A percentile compares a stretch with the other conserved stretches of the same genome.
These are phyloP conservation scores for Pistacia integerrima DNA, from an alignment of 345 rosid species.

Conservation along the genomic window DNA sequence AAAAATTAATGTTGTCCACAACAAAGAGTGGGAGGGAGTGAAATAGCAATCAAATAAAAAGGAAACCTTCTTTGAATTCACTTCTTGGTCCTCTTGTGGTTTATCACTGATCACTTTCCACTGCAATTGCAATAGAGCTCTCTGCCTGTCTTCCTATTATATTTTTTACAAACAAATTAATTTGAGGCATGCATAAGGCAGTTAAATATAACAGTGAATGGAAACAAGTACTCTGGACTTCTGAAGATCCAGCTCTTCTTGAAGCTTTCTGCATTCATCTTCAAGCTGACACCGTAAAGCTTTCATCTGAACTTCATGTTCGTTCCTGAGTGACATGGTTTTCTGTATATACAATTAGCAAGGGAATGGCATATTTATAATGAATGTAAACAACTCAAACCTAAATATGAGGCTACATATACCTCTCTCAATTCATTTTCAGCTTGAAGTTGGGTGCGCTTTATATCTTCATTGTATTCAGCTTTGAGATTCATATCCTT, in stretches of 20 bases:
- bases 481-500: conserved; percentile 66
- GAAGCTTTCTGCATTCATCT: conserved; percentile 70
- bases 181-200: conserved; percentile 1
- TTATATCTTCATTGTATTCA: conserved; percentile 61
- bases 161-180: conserved; percentile 10
- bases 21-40: not conserved
- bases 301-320: conserved; percentile 75
- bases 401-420: conserved; percentile 8
- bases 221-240: conserved; percentile 56
- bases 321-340: conserved; percentile 54
- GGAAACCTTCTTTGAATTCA: conserved; percentile 64
- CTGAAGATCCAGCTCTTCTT: conserved; percentile 72
- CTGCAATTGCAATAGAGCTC: conserved; percentile 83
- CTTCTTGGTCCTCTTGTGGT: conserved; percentile 79
- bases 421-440: conserved; percentile 79
- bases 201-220: conserved; percentile 18
- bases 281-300: conserved; percentile 69
- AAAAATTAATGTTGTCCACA: not conserved
- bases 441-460: conserved; percentile 62
- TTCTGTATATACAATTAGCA: conserved; percentile 40
- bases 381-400: conserved; percentile 2
- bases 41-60: conserved; percentile 5
- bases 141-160: conserved; percentile 81
- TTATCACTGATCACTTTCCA: conserved; percentile 91
- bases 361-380: conserved; percentile 10